Evolutionary conservation across 768 basidiomycete species (phyloP), one percentile per base, ranked within the genome.

Genomic region (Tricholoma sp.): DNA sequence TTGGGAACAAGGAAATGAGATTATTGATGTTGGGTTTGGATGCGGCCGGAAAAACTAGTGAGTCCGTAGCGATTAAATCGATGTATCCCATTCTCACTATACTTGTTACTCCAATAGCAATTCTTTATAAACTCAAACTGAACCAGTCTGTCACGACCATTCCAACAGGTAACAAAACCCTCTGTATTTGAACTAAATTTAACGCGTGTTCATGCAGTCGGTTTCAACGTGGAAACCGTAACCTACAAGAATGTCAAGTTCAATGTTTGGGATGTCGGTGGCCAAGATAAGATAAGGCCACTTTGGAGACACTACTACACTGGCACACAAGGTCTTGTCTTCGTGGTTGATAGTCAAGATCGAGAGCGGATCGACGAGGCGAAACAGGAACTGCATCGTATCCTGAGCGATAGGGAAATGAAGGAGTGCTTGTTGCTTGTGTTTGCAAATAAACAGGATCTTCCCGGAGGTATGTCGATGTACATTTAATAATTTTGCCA

Each of bases 281-380:
- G 96, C n/a, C 96, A 98, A 76, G 96, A 98, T 79, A 98, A 98
- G 82, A 98, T 98, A 68, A 83, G 96, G 52, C 96, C 96, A 22
- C 79, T 98, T 41, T 98, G 96, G 96, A 83, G 96, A 75, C 96
- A 98, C 74, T 98, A 98, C 74, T 98, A 98, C 77, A 98, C 96
- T 11, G 96, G 96, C 59, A 98, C 96, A 1, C 96, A 98, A 75
- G 96, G 95, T 57, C 85, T 98, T 61, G 95, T 98, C 55, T 98
- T 97, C 69, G 96, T 98, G 57, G 94, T 98, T 57, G 96, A 98
- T 75, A 95, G 93, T 61, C 91, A 94, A 68, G 96, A 98, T 72
- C 78, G 91, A 59, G 94, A 96, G 66, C 84, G 96, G 58, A 89
- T 98, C 67, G 94, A 98, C 70, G 96, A 98, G 74, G 96, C 96